phyloP scores from a whole-genome alignment of 208 protist species.

The Leishmania arabica region DNA sequence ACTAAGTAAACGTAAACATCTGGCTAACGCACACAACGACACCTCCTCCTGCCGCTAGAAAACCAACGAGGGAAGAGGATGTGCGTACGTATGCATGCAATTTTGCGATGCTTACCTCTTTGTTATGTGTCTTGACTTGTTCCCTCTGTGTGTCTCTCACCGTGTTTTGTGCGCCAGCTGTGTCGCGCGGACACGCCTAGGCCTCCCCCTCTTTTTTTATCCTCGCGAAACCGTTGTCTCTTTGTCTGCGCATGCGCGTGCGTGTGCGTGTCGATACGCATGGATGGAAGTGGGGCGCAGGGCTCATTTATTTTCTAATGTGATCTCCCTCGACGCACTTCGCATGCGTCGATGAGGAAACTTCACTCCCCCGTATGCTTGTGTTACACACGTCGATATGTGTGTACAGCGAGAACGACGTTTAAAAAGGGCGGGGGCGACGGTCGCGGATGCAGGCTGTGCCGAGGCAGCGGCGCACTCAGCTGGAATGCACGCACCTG shows the following conservation, averaged over 20 bases:
- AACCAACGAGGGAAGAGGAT: neutral
- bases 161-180: neutral
- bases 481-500: neutral
- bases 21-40: neutral
- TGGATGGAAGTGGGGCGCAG: neutral
- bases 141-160: neutral
- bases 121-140: neutral
- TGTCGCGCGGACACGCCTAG: neutral
- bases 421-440: neutral
- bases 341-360: neutral
- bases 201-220: neutral
- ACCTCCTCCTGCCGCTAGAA: neutral
- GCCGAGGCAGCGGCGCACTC: neutral
- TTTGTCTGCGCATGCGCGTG: neutral
- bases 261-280: neutral
- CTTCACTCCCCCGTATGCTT: neutral
- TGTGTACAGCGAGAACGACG: neutral
- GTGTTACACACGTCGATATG: neutral
- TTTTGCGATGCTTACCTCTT: neutral
- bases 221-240: neutral
- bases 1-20: constrained; percentile 3
- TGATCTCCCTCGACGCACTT: neutral
- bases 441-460: neutral
- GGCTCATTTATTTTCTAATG: neutral
- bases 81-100: neutral